A percentile compares a stretch with the other conserved stretches of the same genome.
phyloP scores from a whole-genome alignment of 139 green algal genomes.

The Chlorella vulgaris region DNA sequence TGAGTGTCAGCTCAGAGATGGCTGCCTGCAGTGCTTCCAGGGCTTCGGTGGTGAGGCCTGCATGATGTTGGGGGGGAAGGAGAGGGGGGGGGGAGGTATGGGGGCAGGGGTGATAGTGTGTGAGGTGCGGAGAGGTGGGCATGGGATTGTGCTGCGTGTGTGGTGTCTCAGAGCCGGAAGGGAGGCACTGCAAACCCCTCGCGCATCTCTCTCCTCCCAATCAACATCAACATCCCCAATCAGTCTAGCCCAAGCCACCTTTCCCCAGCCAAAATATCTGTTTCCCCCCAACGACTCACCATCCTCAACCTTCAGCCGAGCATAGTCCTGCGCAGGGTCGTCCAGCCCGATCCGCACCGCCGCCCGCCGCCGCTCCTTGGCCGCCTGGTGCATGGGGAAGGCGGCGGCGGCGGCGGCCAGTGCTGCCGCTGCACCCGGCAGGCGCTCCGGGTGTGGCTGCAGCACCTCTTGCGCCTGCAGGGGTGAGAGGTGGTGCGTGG shows the following conservation, averaged over 20 bases:
- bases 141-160: not conserved
- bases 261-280: no score
- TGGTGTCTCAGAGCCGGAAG: no score
- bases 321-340: not conserved
- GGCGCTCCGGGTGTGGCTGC: not conserved
- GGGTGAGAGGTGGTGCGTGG: not conserved
- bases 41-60: not conserved
- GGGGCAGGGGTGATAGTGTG: not conserved
- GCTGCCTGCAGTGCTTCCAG: not conserved
- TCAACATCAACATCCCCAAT: no score
- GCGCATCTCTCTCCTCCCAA: no score
- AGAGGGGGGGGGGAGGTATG: not conserved
- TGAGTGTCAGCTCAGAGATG: not conserved
- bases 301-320: not conserved
- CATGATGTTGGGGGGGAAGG: not conserved
- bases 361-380: not conserved
- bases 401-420: not conserved
- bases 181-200: no score
- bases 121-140: not conserved
- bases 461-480: slow-evolving; percentile 7
- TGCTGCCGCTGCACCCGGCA: not conserved
- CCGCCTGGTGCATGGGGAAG: slow-evolving; percentile 21
- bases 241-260: no score
- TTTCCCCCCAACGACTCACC: no score
- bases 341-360: not conserved